phyloP scores from a whole-genome alignment of 345 rosid genomes.

The Aquilaria malaccensis region DNA sequence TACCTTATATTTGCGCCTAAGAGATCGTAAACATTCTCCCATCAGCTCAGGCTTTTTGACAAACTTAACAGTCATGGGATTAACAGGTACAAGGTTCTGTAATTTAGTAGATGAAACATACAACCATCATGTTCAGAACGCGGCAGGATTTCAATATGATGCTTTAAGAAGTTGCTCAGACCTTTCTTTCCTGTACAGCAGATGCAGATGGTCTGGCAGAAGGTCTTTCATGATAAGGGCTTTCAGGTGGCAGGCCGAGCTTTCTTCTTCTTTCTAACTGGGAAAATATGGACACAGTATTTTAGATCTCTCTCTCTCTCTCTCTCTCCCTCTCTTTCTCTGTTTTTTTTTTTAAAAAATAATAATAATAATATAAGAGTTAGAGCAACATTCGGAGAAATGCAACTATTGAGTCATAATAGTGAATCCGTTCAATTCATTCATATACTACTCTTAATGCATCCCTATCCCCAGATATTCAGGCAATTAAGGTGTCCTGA shows the following conservation, averaged over 20 bases:
- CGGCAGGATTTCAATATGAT: not conserved
- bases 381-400: too few relatives aligned
- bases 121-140: conserved; percentile 1
- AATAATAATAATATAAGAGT: not conserved
- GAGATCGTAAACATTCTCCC: conserved; percentile 63
- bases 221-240: conserved; percentile 14
- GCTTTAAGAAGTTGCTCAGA: conserved; percentile 6
- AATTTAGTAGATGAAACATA: conserved; percentile 13
- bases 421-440: too few relatives aligned
- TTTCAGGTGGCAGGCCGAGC: conserved; percentile 35
- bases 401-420: too few relatives aligned
- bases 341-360: not conserved
- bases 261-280: conserved; percentile 56
- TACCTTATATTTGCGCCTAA: conserved; percentile 56
- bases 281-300: conserved; percentile 2
- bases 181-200: conserved; percentile 21
- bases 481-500: too few relatives aligned
- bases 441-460: too few relatives aligned
- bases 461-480: too few relatives aligned
- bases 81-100: conserved; percentile 26
- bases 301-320: not conserved
- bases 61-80: conserved; percentile 5
- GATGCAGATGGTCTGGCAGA: conserved; percentile 14
- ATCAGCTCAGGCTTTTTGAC: conserved; percentile 39
- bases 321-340: too few relatives aligned